Percentiles rank a stretch among this genome's conserved stretches.
Conservation (phyloP, 2,329 filamentous ascomycete genomes). For the Stagonosporopsis tanaceti region DNA sequence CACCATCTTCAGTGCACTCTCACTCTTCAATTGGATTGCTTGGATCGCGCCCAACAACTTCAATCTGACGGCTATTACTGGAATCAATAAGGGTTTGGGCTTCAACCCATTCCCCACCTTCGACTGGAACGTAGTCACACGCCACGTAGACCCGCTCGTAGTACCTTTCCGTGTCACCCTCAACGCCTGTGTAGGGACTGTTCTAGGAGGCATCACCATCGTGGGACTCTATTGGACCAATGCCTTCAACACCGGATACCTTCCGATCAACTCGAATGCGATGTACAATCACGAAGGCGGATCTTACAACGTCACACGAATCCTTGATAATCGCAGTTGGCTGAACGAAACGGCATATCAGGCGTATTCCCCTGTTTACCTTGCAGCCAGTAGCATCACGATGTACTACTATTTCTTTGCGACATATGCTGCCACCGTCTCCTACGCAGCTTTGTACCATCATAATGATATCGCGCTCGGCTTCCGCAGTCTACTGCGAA, state of each 20-base stretch:
- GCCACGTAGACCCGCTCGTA: background rate
- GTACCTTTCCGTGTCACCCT: slow-evolving; percentile 2
- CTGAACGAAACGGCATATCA: slow-evolving; percentile 1
- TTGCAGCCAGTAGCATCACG: slow-evolving; percentile 60
- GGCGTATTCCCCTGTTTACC: slow-evolving; percentile 61
- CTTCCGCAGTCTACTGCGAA: slow-evolving; percentile 55
- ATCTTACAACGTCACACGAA: slow-evolving; percentile 58
- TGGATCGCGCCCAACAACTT: slow-evolving; percentile 5
- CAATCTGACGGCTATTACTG: background rate
- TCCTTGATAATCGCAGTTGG: slow-evolving; percentile 58
- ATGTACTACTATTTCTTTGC: slow-evolving; percentile 66
- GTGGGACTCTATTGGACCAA: slow-evolving; percentile 3
- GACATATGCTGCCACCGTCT: slow-evolving; percentile 62
- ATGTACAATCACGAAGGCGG: slow-evolving; percentile 35
- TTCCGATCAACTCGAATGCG: slow-evolving; percentile 52
- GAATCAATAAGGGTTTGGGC: background rate
- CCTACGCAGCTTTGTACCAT: slow-evolving; percentile 62
- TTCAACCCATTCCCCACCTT: slow-evolving; percentile 1
- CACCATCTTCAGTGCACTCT: slow-evolving; percentile 52
- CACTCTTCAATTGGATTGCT: slow-evolving; percentile 1
- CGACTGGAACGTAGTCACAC: slow-evolving; percentile 2
- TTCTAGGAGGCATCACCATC: slow-evolving; percentile 3
- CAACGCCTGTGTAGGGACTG: background rate
- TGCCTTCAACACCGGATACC: background rate
- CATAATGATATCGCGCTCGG: slow-evolving; percentile 61